A percentile compares a stretch with the other conserved stretches of the same genome.
These are phyloP conservation scores for Sutorius australiensis DNA, from an alignment of 768 basidiomycete species.

Conservation along the genomic window DNA sequence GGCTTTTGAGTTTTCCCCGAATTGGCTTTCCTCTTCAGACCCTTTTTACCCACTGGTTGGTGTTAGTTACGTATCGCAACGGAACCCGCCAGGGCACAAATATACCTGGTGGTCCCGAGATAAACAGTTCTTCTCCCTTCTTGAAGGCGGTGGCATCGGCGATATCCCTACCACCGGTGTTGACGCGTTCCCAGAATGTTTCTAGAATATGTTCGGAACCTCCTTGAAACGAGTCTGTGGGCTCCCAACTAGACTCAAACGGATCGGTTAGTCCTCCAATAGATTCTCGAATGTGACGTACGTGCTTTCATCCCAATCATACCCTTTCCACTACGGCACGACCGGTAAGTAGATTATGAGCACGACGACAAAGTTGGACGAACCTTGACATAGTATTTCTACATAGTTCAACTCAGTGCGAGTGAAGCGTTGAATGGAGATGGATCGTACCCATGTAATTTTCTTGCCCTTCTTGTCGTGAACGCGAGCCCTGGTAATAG, in stretches of 20 bases:
- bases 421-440: conserved; percentile 2
- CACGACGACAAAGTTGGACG: conserved; percentile 15
- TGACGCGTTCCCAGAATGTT: conserved; percentile 36
- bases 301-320: conserved; percentile 53
- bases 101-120: conserved; percentile 59
- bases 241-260: conserved; percentile 58
- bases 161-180: conserved; percentile 42
- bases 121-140: conserved; percentile 50
- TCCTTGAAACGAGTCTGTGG: conserved; percentile 51
- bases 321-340: conserved; percentile 56
- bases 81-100: not conserved
- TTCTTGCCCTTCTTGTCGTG: conserved; percentile 43
- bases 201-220: conserved; percentile 51
- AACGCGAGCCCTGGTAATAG: conserved; percentile 50
- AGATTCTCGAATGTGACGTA: conserved; percentile 31
- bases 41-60: conserved; percentile 14
- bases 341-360: conserved; percentile 1
- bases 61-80: conserved; percentile 1
- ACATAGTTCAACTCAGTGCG: conserved; percentile 15
- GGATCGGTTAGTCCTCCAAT: conserved; percentile 2
- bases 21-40: conserved; percentile 17
- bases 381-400: conserved; percentile 62
- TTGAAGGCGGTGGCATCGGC: conserved; percentile 47
- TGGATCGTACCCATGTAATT: conserved; percentile 46
- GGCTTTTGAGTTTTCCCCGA: conserved; percentile 4